Conservation (phyloP, 2,329 filamentous ascomycete species). For the Microcyclospora tardicrescens region DNA sequence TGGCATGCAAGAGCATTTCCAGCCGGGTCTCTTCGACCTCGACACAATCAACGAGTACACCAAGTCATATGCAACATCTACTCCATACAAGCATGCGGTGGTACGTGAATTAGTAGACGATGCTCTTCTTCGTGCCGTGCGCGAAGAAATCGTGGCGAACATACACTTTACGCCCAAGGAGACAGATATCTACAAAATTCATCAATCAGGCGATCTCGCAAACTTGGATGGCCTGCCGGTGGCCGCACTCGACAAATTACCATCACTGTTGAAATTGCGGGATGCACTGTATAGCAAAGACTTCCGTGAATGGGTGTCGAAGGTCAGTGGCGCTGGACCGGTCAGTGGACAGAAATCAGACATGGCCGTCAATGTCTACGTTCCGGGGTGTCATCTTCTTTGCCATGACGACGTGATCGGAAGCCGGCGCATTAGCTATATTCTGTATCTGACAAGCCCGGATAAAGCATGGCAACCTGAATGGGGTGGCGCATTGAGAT, state of each 20-base stretch:
- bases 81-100: conserved; percentile 82
- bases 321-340: conserved; percentile 73
- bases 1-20: conserved; percentile 44
- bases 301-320: conserved; percentile 80
- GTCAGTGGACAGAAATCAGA: conserved; percentile 91
- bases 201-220: conserved; percentile 93
- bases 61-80: conserved; percentile 48
- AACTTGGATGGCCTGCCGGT: conserved; percentile 92
- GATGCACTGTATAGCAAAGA: conserved; percentile 84
- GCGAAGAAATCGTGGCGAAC: conserved; percentile 76
- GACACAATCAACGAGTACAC: conserved; percentile 47
- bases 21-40: conserved; percentile 51
- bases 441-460: conserved; percentile 87
- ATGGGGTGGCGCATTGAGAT: conserved; percentile 83
- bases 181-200: conserved; percentile 98
- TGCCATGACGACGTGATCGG: conserved; percentile 99
- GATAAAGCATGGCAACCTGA: conserved; percentile 78
- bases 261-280: conserved; percentile 80
- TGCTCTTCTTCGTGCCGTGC: conserved; percentile 69
- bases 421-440: conserved; percentile 91
- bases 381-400: conserved; percentile 83
- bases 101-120: conserved; percentile 73
- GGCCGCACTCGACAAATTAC: conserved; percentile 69
- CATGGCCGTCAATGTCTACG: conserved; percentile 99
- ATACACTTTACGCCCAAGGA: conserved; percentile 96